Conservation (phyloP, 2,329 filamentous ascomycete genomes). For the Calcarisporium arbuscula region DNA sequence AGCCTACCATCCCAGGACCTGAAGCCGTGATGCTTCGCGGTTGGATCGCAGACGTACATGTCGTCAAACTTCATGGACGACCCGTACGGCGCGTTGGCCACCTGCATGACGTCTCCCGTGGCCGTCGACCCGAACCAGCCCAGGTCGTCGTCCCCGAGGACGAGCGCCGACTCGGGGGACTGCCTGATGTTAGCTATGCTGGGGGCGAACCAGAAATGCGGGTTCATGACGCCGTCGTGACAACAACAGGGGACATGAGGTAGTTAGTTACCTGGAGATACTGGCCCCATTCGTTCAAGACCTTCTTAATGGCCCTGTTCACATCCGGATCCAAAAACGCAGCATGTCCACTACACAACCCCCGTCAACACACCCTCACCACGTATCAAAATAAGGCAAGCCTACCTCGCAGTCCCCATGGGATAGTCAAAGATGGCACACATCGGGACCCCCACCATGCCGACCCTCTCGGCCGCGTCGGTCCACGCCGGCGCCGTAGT, state of each 20-base stretch:
- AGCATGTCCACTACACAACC: slow-evolving; percentile 36
- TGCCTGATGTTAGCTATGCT: slow-evolving; percentile 11
- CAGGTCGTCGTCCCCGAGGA: slow-evolving; percentile 33
- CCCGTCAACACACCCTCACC: slow-evolving; percentile 1
- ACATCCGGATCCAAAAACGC: slow-evolving; percentile 51
- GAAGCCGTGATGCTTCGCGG: slow-evolving; percentile 49
- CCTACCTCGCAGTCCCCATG: slow-evolving; percentile 47
- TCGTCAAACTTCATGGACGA: slow-evolving; percentile 47
- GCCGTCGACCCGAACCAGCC: slow-evolving; percentile 53
- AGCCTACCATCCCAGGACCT: slow-evolving; percentile 56
- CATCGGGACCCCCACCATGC: slow-evolving; percentile 49
- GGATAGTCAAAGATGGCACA: slow-evolving; percentile 47
- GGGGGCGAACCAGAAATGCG: neutral
- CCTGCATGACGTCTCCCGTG: slow-evolving; percentile 40
- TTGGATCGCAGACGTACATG: slow-evolving; percentile 54
- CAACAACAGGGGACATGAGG: neutral
- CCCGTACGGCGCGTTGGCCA: slow-evolving; percentile 40
- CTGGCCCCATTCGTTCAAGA: slow-evolving; percentile 52
- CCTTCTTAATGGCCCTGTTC: slow-evolving; percentile 46
- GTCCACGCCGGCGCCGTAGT: slow-evolving; percentile 46
- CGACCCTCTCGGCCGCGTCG: slow-evolving; percentile 42
- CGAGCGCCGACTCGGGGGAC: slow-evolving; percentile 48
- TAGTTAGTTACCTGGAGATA: slow-evolving; percentile 36
- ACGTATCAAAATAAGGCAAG: neutral
- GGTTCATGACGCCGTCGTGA: no score